A percentile compares a stretch with the other conserved stretches of the same genome.
phyloP scores from a whole-genome alignment of 192 early-diverging fungal species.

The Coemansia asiatica region DNA sequence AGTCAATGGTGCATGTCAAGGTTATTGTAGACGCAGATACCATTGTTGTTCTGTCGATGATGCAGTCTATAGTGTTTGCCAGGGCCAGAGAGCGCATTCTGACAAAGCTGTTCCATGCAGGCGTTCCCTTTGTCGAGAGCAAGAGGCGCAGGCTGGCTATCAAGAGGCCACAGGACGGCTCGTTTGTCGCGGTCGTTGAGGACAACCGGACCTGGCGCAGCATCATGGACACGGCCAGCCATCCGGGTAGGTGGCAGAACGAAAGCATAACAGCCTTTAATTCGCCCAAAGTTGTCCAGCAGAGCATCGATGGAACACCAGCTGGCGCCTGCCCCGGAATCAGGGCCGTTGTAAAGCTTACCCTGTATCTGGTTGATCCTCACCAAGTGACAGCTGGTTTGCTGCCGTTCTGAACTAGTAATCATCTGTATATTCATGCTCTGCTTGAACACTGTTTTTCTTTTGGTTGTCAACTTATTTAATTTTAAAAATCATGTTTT shows the following conservation, averaged over 20 bases:
- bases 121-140: slow-evolving; percentile 38
- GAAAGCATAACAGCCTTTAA: not conserved
- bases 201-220: slow-evolving; percentile 50
- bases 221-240: slow-evolving; percentile 32
- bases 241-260: not conserved
- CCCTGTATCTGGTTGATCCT: slow-evolving; percentile 28
- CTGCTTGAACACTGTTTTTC: too few relatives aligned
- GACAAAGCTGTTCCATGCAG: slow-evolving; percentile 47
- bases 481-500: not conserved
- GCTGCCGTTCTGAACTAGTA: not conserved
- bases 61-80: slow-evolving; percentile 49
- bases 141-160: slow-evolving; percentile 37
- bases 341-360: slow-evolving; percentile 41
- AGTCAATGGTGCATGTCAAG: slow-evolving; percentile 53
- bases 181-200: slow-evolving; percentile 18
- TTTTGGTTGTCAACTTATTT: not conserved
- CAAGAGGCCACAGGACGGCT: slow-evolving; percentile 22
- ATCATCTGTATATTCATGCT: not conserved
- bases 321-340: not conserved
- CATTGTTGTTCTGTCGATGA: slow-evolving; percentile 35
- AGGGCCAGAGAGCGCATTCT: slow-evolving; percentile 49
- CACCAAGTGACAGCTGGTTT: not conserved
- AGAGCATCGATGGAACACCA: not conserved
- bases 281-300: slow-evolving; percentile 4
- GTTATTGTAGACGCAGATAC: slow-evolving; percentile 35